These are phyloP conservation scores for Gynostemma pentaphyllum DNA, from an alignment of 306 rosid species.

Conservation along the genomic window DNA sequence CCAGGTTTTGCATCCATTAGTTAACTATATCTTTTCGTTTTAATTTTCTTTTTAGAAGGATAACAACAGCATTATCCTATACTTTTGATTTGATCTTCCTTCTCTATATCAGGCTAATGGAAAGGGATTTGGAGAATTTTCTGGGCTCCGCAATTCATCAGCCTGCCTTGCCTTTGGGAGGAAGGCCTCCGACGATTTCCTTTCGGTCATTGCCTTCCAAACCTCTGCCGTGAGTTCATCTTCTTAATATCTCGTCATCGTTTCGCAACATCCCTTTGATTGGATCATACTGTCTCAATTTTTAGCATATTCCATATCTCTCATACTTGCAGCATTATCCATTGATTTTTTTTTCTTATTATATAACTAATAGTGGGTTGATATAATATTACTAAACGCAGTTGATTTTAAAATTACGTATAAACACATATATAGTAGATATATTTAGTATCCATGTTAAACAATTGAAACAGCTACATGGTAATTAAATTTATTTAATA, in stretches of 20 bases:
- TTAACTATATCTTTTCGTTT: neutral
- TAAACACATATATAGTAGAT: too few relatives aligned
- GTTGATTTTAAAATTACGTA: too few relatives aligned
- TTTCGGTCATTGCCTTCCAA: slow-evolving; percentile 60
- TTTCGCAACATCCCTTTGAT: neutral
- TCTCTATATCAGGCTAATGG: slow-evolving; percentile 40
- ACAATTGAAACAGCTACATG: neutral
- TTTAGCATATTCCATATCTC: neutral
- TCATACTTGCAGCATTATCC: neutral
- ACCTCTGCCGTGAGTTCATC: slow-evolving; percentile 69
- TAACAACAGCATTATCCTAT: neutral
- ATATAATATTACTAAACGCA: too few relatives aligned
- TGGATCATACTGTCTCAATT: neutral
- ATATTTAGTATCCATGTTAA: neutral
- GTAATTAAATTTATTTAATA: neutral
- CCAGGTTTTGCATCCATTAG: slow-evolving; percentile 37
- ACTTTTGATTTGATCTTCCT: too few relatives aligned
- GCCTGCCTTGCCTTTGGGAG: slow-evolving; percentile 44
- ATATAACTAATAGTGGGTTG: neutral
- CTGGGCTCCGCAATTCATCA: slow-evolving; percentile 66
- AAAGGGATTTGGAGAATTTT: slow-evolving; percentile 70
- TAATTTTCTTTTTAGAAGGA: neutral
- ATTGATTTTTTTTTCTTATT: neutral
- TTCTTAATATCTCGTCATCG: neutral
- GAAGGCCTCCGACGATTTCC: slow-evolving; percentile 65